These are phyloP conservation scores for Carpinus viminea DNA, from an alignment of 306 rosid species.

Conservation along the genomic window DNA sequence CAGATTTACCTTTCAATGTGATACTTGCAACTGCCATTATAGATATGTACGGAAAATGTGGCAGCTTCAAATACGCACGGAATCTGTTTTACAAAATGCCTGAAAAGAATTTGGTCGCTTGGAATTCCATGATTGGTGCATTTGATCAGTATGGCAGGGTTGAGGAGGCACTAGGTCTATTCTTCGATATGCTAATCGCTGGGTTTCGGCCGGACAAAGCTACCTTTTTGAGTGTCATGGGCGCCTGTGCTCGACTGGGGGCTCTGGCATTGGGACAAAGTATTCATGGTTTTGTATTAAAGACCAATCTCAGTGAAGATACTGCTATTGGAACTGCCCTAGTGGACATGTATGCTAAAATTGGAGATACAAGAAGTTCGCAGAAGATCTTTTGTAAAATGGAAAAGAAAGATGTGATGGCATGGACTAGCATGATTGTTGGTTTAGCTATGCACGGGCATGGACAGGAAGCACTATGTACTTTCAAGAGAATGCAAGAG, in stretches of 20 bases:
- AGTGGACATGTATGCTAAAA: conserved; percentile 68
- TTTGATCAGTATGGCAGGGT: conserved; percentile 55
- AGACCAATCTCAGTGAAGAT: conserved; percentile 40
- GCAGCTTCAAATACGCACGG: conserved; percentile 58
- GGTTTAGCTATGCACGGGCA: conserved; percentile 68
- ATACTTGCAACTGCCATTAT: conserved; percentile 68
- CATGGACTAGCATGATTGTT: conserved; percentile 74
- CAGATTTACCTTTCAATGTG: conserved; percentile 32
- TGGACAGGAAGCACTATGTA: conserved; percentile 57
- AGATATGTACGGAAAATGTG: conserved; percentile 83
- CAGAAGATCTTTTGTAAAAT: conserved; percentile 45
- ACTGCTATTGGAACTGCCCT: conserved; percentile 64
- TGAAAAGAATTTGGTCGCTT: conserved; percentile 53
- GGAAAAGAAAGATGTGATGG: conserved; percentile 63
- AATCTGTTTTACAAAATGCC: conserved; percentile 66
- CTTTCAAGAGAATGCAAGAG: conserved; percentile 66
- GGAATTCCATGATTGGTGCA: conserved; percentile 70
- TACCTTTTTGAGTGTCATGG: conserved; percentile 51
- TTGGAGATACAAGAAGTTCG: conserved; percentile 58
- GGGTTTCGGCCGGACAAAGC: conserved; percentile 56
- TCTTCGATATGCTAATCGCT: conserved; percentile 37
- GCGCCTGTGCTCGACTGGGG: conserved; percentile 54
- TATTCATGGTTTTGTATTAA: conserved; percentile 54
- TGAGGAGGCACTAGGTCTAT: conserved; percentile 48
- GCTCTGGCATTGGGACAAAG: conserved; percentile 56